phyloP scores from a whole-genome alignment of 139 green algal genomes.

The Ettlia oleoabundans region DNA sequence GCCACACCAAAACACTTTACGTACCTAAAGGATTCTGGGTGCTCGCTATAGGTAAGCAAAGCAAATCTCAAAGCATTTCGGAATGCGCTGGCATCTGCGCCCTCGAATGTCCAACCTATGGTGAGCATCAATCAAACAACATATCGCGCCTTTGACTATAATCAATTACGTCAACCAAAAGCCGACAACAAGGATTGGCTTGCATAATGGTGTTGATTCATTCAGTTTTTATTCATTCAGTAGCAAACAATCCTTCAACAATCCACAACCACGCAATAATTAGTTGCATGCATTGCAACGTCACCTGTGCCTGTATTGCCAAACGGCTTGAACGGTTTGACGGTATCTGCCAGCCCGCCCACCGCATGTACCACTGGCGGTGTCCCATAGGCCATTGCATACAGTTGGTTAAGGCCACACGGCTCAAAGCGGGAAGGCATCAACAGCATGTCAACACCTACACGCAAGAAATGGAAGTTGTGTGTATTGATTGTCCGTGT shows the following conservation, averaged over 20 bases:
- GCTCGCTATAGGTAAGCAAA: slow-evolving; percentile 77
- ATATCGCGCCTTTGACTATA: not conserved
- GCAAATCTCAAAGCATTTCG: slow-evolving; percentile 68
- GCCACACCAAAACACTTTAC: not conserved
- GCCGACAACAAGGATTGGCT: too few relatives aligned
- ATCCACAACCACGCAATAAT: not conserved
- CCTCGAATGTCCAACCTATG: slow-evolving; percentile 80
- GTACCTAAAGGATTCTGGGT: slow-evolving; percentile 68
- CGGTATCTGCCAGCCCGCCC: slow-evolving; percentile 86
- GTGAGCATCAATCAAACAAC: not conserved
- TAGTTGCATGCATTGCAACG: not conserved
- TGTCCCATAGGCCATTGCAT: slow-evolving; percentile 97
- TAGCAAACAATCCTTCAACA: too few relatives aligned
- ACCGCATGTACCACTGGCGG: slow-evolving; percentile 83
- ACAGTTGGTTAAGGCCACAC: slow-evolving; percentile 90
- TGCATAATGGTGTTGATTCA: too few relatives aligned
- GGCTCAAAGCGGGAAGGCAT: slow-evolving; percentile 76
- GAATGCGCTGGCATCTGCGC: slow-evolving; percentile 68
- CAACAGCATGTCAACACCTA: slow-evolving; percentile 71
- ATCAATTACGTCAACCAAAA: not conserved
- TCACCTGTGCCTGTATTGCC: slow-evolving; percentile 72
- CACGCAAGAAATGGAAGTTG: not conserved
- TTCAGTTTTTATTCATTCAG: too few relatives aligned
- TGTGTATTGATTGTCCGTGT: not conserved
- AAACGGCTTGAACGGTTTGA: slow-evolving; percentile 78